These are phyloP conservation scores for Exophiala sp. DNA, from an alignment of 2,329 filamentous ascomycete genomes.

Conservation along the genomic window DNA sequence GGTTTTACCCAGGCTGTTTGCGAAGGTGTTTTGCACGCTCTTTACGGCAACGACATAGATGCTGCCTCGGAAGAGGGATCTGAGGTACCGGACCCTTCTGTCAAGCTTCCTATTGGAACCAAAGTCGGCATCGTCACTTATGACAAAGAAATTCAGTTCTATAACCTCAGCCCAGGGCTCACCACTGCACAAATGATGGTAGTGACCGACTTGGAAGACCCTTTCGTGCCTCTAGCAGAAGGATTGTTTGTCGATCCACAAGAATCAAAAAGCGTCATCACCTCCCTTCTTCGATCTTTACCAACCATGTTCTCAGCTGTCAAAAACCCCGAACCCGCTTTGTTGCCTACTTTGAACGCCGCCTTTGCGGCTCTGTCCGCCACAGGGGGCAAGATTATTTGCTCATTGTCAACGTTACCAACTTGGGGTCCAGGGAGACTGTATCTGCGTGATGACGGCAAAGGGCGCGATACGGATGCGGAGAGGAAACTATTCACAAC, in stretches of 20 bases:
- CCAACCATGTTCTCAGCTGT: slow-evolving; percentile 80
- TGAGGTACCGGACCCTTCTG: slow-evolving; percentile 37
- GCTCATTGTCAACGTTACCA: slow-evolving; percentile 77
- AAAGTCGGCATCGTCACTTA: slow-evolving; percentile 94
- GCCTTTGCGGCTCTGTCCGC: slow-evolving; percentile 74
- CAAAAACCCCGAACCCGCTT: slow-evolving; percentile 84
- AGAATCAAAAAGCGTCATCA: slow-evolving; percentile 80
- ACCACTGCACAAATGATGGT: slow-evolving; percentile 96
- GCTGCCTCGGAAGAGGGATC: slow-evolving; percentile 50
- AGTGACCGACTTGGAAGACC: slow-evolving; percentile 95
- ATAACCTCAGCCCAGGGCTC: slow-evolving; percentile 78
- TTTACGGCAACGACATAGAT: slow-evolving; percentile 65
- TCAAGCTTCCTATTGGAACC: slow-evolving; percentile 64
- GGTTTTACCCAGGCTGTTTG: slow-evolving; percentile 88
- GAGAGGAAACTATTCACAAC: slow-evolving; percentile 90
- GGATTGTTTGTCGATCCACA: slow-evolving; percentile 92
- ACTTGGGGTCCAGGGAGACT: slow-evolving; percentile 86
- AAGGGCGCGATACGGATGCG: slow-evolving; percentile 75
- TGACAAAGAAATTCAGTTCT: slow-evolving; percentile 96
- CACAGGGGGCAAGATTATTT: slow-evolving; percentile 88
- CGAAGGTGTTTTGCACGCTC: slow-evolving; percentile 73
- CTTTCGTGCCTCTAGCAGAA: slow-evolving; percentile 85
- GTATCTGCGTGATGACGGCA: slow-evolving; percentile 80
- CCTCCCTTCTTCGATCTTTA: slow-evolving; percentile 73
- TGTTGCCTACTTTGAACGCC: slow-evolving; percentile 77